Percentiles rank a stretch among this genome's conserved stretches.
Conservation (phyloP, 2,329 filamentous ascomycete genomes). For the Thyridium curvatum region DNA sequence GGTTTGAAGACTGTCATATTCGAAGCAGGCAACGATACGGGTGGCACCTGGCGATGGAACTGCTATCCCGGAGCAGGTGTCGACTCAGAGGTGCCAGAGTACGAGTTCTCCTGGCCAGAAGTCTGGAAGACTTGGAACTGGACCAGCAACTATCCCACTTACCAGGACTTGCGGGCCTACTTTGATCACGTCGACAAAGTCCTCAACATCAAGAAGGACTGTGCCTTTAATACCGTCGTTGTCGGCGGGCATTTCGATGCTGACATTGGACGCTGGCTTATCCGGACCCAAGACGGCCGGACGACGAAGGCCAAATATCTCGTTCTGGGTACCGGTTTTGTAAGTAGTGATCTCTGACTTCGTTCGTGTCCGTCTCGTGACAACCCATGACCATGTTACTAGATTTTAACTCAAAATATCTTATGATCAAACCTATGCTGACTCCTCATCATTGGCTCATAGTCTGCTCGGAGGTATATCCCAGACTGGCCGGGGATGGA, state of each 20-base stretch:
- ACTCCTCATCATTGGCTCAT: neutral
- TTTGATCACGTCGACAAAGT: slow-evolving; percentile 54
- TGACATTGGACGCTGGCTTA: slow-evolving; percentile 37
- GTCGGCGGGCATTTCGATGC: slow-evolving; percentile 44
- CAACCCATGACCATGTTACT: too few species aligned
- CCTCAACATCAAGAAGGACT: slow-evolving; percentile 49
- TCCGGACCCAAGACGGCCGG: slow-evolving; percentile 42
- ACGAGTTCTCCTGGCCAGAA: slow-evolving; percentile 46
- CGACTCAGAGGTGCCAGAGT: slow-evolving; percentile 47
- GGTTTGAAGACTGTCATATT: slow-evolving; percentile 42
- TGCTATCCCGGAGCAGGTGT: slow-evolving; percentile 48
- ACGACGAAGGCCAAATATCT: slow-evolving; percentile 43
- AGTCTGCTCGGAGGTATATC: slow-evolving; percentile 53
- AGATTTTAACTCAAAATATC: neutral
- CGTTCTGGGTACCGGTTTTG: slow-evolving; percentile 47
- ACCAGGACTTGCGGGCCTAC: slow-evolving; percentile 46
- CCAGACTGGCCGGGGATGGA: slow-evolving; percentile 55
- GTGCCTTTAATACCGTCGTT: slow-evolving; percentile 49
- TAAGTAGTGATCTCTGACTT: slow-evolving; percentile 18
- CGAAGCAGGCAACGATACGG: slow-evolving; percentile 44
- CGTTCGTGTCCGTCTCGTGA: too few species aligned
- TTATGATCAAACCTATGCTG: neutral
- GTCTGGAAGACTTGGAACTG: slow-evolving; percentile 52
- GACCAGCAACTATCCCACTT: slow-evolving; percentile 43
- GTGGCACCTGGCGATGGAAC: slow-evolving; percentile 52